Evolutionary conservation across 495 filamentous ascomycete species (phyloP).

Genomic region (Penicillium malachiteum): DNA sequence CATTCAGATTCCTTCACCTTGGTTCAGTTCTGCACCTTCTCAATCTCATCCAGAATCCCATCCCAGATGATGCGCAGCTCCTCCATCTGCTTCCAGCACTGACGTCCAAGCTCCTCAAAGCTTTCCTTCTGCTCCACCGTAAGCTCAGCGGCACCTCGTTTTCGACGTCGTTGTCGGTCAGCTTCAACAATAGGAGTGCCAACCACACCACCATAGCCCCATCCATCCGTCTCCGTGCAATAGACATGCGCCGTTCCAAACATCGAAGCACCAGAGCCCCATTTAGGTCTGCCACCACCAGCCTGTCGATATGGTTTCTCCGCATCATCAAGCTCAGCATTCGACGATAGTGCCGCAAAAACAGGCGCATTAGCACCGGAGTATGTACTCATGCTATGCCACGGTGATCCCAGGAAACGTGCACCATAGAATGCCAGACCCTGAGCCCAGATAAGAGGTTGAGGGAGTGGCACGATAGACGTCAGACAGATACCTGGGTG

Average conservation of each 20-base stretch:
- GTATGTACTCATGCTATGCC: conserved; percentile 76
- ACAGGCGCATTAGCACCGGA: conserved; percentile 72
- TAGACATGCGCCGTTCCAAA: conserved; percentile 57
- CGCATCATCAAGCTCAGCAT: conserved; percentile 61
- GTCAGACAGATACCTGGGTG: conserved; percentile 90
- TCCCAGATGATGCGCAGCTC: conserved; percentile 78
- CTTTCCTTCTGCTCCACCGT: conserved; percentile 62
- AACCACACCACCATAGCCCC: conserved; percentile 74
- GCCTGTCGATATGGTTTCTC: conserved; percentile 44
- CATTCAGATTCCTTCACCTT: not conserved
- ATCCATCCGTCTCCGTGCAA: conserved; percentile 79
- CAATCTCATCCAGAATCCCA: conserved; percentile 47
- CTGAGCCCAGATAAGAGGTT: conserved; percentile 64
- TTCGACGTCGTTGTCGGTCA: conserved; percentile 52
- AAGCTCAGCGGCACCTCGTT: conserved; percentile 54
- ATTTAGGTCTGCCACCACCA: conserved; percentile 68
- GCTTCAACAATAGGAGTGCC: conserved; percentile 46
- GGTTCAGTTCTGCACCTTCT: conserved; percentile 13
- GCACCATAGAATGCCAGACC: conserved; percentile 65
- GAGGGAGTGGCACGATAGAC: conserved; percentile 67
- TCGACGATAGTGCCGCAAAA: conserved; percentile 74
- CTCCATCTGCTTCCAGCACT: conserved; percentile 85
- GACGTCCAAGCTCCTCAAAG: conserved; percentile 73
- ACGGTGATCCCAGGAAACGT: conserved; percentile 80
- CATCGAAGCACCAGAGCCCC: conserved; percentile 69